phyloP scores from a whole-genome alignment of 2,329 filamentous ascomycete species.

The Chaetomiaceae sp. region DNA sequence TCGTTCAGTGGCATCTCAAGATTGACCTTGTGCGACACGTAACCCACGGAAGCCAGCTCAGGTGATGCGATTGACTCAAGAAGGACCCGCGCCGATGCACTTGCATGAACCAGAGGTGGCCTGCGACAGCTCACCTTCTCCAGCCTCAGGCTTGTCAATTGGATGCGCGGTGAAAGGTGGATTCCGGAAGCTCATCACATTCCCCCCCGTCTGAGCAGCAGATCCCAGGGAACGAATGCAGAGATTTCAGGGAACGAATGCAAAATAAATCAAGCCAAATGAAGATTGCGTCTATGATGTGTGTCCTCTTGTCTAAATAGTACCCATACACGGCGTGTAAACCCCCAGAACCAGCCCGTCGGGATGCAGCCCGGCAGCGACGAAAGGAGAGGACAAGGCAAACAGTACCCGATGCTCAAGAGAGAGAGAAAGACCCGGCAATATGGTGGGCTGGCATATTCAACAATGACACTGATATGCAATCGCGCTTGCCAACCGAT shows the following conservation, averaged over 20 bases:
- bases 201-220: background rate
- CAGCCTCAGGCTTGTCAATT: too few relatives aligned
- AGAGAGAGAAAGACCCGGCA: too few relatives aligned
- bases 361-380: constrained; percentile 7
- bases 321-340: background rate
- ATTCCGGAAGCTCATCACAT: too few relatives aligned
- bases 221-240: background rate
- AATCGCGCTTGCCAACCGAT: background rate
- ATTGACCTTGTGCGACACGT: too few relatives aligned
- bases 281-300: background rate
- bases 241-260: background rate
- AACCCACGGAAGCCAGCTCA: too few relatives aligned
- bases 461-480: constrained; percentile 2
- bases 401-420: background rate
- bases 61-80: too few relatives aligned
- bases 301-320: constrained; percentile 8
- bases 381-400: constrained; percentile 1
- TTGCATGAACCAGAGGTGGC: too few relatives aligned
- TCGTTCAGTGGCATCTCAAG: too few relatives aligned
- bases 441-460: background rate
- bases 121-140: too few relatives aligned
- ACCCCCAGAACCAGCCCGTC: constrained; percentile 13
- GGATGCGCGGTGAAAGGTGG: too few relatives aligned
- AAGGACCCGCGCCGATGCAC: too few relatives aligned
- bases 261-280: constrained; percentile 3